A percentile compares a stretch with the other conserved stretches of the same genome.
These are phyloP conservation scores for Rhododendron henanense DNA, from an alignment of 148 eudicot species.

Conservation along the genomic window DNA sequence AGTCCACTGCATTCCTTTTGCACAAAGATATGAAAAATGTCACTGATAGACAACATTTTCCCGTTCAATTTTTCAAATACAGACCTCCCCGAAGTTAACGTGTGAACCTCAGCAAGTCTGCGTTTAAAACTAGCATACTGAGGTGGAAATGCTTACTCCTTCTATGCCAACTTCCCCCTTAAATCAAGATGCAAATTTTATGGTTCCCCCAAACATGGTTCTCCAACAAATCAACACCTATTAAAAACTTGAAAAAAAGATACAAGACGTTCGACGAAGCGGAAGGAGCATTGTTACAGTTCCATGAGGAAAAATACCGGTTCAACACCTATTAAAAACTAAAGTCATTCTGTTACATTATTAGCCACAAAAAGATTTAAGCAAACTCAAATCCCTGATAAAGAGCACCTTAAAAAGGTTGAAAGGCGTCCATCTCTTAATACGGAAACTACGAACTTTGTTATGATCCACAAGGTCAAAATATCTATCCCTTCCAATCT, in stretches of 20 bases:
- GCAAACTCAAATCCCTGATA: background rate
- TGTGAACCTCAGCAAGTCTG: background rate
- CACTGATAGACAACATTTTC: background rate
- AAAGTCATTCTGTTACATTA: background rate
- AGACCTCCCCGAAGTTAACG: background rate
- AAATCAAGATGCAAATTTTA: background rate
- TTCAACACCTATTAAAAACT: background rate
- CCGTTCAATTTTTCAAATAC: background rate
- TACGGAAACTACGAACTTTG: constrained; percentile 62
- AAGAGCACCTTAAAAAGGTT: constrained; percentile 59
- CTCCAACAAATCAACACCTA: background rate
- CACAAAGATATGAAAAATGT: background rate
- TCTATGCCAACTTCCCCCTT: background rate
- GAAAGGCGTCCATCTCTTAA: constrained; percentile 65
- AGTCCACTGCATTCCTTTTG: no score
- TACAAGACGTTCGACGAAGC: no score
- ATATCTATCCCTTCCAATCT: constrained; percentile 67
- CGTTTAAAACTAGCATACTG: background rate
- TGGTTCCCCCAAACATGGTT: background rate
- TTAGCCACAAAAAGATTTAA: background rate
- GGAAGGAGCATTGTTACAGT: no score
- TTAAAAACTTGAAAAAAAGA: no score
- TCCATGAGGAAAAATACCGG: no score
- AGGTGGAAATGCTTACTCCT: background rate
- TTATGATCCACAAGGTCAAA: constrained; percentile 94